A percentile compares a stretch with the other conserved stretches of the same genome.
These are phyloP conservation scores for Podospora didyma DNA, from an alignment of 495 filamentous ascomycete genomes.

Conservation along the genomic window DNA sequence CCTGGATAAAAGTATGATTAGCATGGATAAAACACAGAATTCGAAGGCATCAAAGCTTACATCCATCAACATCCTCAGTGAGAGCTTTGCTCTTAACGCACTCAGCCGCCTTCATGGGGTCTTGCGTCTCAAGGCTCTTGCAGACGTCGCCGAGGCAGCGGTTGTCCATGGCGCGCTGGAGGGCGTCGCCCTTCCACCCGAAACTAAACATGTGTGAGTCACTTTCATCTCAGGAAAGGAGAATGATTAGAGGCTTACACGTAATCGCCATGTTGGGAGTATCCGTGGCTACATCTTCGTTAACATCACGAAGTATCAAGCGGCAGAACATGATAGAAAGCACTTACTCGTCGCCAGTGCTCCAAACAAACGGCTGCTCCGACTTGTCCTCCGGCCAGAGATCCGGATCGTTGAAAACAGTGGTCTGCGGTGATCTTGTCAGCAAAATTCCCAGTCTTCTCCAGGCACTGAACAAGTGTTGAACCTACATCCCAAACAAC, in stretches of 20 bases:
- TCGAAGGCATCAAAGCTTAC: conserved; percentile 7
- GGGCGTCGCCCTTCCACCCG: conserved; percentile 33
- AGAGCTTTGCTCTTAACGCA: conserved; percentile 24
- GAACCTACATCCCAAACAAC: conserved; percentile 29
- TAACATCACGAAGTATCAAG: conserved; percentile 16
- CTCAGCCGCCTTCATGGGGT: conserved; percentile 25
- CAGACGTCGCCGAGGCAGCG: conserved; percentile 31
- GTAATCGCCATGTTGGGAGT: conserved; percentile 33
- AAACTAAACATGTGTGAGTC: conserved; percentile 10
- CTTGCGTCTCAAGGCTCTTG: conserved; percentile 25
- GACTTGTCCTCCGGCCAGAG: conserved; percentile 36
- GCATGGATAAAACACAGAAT: too few species aligned
- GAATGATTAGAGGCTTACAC: neutral
- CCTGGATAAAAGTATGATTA: too few species aligned
- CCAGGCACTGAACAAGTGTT: neutral
- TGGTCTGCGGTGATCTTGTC: conserved; percentile 11
- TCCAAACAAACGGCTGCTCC: conserved; percentile 42
- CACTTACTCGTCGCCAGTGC: conserved; percentile 28
- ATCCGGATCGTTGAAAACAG: conserved; percentile 27
- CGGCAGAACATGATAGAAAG: neutral
- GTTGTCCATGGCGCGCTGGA: conserved; percentile 32
- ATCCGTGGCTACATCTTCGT: conserved; percentile 18
- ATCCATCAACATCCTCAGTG: conserved; percentile 31
- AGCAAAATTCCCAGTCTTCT: neutral
- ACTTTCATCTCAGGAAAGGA: neutral